These are phyloP conservation scores for Chalciporus pseudorubinellus DNA, from an alignment of 768 basidiomycete species.

Conservation along the genomic window DNA sequence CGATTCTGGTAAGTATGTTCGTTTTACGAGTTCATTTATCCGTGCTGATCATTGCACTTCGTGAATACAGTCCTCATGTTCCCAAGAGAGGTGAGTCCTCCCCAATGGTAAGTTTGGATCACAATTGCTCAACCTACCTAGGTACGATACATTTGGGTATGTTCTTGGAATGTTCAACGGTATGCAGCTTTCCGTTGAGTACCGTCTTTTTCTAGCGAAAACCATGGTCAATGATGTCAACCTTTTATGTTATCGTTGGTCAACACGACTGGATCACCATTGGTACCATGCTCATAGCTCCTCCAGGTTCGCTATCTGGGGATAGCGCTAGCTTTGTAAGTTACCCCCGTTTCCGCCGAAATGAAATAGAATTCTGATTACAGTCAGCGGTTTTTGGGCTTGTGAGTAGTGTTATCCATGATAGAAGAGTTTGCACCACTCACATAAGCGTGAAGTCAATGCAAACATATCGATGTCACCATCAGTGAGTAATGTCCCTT, in stretches of 20 bases:
- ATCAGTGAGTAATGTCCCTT: not conserved
- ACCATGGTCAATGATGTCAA: conserved; percentile 14
- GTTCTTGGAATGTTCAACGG: not conserved
- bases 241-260: conserved; percentile 17
- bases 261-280: not conserved
- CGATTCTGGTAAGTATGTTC: conserved; percentile 8
- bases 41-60: not conserved
- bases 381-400: conserved; percentile 11
- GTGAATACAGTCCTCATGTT: conserved; percentile 16
- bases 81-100: conserved; percentile 16
- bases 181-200: not conserved
- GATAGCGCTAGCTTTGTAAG: conserved; percentile 17
- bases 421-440: not conserved
- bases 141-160: conserved; percentile 21
- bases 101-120: not conserved
- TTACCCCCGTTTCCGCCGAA: not conserved
- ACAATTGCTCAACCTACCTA: not conserved
- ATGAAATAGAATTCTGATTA: not conserved
- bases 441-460: conserved; percentile 10
- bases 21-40: no score
- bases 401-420: conserved; percentile 5
- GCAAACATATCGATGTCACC: conserved; percentile 17
- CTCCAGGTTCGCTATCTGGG: conserved; percentile 18
- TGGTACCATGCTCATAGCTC: not conserved
- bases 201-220: conserved; percentile 2